phyloP scores from a whole-genome alignment of 805 yeast species.

The Cyberlindnera euphorbiiphila region DNA sequence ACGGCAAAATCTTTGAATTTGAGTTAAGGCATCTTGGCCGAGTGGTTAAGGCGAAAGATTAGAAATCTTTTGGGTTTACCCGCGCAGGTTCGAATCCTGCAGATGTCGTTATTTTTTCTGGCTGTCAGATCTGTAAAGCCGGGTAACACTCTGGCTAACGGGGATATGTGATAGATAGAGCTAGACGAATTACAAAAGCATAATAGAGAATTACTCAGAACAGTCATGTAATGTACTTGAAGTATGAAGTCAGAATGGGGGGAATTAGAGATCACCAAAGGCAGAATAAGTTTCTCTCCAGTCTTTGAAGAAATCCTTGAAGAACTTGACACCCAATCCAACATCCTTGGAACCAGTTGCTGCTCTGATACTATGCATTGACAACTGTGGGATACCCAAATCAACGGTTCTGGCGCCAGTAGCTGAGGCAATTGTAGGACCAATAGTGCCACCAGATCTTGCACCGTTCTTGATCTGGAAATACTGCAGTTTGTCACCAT shows the following conservation, averaged over 20 bases:
- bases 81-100: conserved; percentile 72
- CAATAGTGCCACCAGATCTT: conserved; percentile 87
- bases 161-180: too few relatives aligned
- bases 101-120: conserved; percentile 45
- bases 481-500: conserved; percentile 67
- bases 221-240: too few relatives aligned
- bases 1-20: neutral
- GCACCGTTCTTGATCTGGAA: conserved; percentile 85
- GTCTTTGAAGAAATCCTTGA: conserved; percentile 60
- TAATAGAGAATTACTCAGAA: too few relatives aligned
- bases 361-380: conserved; percentile 87
- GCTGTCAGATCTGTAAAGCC: too few relatives aligned
- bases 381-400: conserved; percentile 75
- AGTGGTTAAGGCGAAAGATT: conserved; percentile 66
- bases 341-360: conserved; percentile 75
- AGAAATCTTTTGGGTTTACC: conserved; percentile 58
- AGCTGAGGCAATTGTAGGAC: conserved; percentile 60
- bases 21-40: conserved; percentile 48
- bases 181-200: too few relatives aligned
- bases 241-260: too few relatives aligned
- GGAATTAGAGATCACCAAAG: conserved; percentile 48
- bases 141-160: too few relatives aligned
- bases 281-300: conserved; percentile 61
- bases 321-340: conserved; percentile 69
- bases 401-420: conserved; percentile 78